Conservation (phyloP, 1,284 basidiomycete species). For the Porphyrellus sp. region DNA sequence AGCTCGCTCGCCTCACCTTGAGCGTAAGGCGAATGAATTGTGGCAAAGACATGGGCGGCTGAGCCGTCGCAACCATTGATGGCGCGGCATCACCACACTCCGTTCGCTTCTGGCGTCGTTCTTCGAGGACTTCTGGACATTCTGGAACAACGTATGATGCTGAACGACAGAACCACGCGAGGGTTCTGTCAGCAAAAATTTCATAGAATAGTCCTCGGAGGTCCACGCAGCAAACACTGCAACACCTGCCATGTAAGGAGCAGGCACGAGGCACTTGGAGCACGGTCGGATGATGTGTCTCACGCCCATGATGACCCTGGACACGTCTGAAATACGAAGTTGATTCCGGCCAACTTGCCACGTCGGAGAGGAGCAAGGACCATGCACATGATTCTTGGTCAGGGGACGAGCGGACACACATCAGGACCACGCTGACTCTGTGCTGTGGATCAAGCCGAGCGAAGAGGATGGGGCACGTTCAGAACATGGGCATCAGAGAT, state of each 20-base stretch:
- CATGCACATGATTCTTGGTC: not conserved
- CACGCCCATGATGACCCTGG: constrained; percentile 32
- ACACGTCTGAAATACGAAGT: not conserved
- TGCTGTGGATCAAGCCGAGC: constrained; percentile 8
- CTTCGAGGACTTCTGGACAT: constrained; percentile 16
- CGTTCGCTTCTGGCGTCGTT: constrained; percentile 11
- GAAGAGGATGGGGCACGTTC: not conserved
- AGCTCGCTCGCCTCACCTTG: not conserved
- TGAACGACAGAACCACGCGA: constrained; percentile 24
- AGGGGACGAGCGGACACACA: not conserved
- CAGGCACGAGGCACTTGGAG: constrained; percentile 34
- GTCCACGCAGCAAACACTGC: constrained; percentile 13
- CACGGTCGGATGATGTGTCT: constrained; percentile 19
- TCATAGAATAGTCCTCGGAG: constrained; percentile 32
- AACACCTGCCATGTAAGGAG: constrained; percentile 14
- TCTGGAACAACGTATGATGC: constrained; percentile 22
- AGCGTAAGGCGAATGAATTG: constrained; percentile 1
- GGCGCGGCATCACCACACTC: not conserved
- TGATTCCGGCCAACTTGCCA: constrained; percentile 6
- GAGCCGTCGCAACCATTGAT: not conserved
- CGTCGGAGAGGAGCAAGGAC: not conserved
- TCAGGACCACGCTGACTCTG: not conserved
- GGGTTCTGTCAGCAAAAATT: constrained; percentile 9
- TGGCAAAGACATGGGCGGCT: not conserved
- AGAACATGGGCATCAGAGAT: constrained; percentile 10